Evolutionary conservation across 331 rosid genomes (phyloP).

Genomic region (Phaseolus coccineus): DNA sequence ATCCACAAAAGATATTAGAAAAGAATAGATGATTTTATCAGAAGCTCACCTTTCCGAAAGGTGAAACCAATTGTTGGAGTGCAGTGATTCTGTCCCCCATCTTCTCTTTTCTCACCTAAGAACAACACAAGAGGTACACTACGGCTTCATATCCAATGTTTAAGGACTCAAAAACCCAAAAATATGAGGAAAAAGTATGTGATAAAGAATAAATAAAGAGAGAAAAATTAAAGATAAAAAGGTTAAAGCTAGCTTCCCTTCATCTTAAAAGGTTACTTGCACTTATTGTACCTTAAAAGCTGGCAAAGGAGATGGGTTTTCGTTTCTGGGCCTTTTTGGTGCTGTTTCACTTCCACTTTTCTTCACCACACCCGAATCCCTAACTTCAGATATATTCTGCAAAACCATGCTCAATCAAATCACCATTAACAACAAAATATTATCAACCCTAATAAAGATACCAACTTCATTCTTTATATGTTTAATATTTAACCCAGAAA

Average conservation of each 20-base stretch:
- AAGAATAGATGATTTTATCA: slow-evolving; percentile 19
- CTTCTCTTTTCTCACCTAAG: slow-evolving; percentile 94
- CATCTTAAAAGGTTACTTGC: slow-evolving; percentile 39
- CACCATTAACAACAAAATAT: no score
- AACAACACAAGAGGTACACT: slow-evolving; percentile 29
- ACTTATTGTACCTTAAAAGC: slow-evolving; percentile 83
- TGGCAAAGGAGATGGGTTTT: slow-evolving; percentile 81
- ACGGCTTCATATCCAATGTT: slow-evolving; percentile 41
- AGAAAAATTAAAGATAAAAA: slow-evolving; percentile 34
- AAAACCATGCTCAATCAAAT: neutral
- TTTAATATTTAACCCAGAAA: neutral
- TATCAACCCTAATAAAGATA: neutral
- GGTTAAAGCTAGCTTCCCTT: slow-evolving; percentile 31
- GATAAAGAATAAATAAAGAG: slow-evolving; percentile 4
- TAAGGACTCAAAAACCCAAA: slow-evolving; percentile 26
- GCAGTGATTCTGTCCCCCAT: slow-evolving; percentile 99
- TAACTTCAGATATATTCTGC: slow-evolving; percentile 71
- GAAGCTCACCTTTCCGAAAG: slow-evolving; percentile 91
- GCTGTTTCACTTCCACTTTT: slow-evolving; percentile 74
- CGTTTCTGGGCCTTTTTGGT: slow-evolving; percentile 81
- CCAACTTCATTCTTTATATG: neutral
- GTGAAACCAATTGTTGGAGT: slow-evolving; percentile 93
- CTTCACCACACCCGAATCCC: slow-evolving; percentile 72
- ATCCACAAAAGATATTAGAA: slow-evolving; percentile 31
- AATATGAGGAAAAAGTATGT: neutral